These are phyloP conservation scores for Fusarium falciforme DNA, from an alignment of 2,329 filamentous ascomycete species.

Conservation along the genomic window DNA sequence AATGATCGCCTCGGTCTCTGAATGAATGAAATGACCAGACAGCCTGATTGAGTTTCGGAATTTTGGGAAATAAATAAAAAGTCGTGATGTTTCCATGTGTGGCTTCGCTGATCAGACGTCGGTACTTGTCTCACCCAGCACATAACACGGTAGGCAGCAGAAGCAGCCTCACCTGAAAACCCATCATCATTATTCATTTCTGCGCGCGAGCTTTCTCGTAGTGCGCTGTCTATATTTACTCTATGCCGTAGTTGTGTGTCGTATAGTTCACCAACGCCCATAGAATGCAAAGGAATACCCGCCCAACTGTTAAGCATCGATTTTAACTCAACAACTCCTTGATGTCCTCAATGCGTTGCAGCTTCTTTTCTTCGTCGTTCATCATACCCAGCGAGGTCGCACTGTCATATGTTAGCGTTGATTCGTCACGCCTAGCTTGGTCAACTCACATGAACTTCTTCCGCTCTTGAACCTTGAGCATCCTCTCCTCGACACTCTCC, in stretches of 20 bases:
- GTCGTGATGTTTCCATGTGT: slow-evolving; percentile 36
- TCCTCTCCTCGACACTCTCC: slow-evolving; percentile 93
- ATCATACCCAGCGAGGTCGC: slow-evolving; percentile 96
- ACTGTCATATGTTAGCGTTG: slow-evolving; percentile 58
- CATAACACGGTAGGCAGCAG: slow-evolving; percentile 9
- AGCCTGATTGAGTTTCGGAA: slow-evolving; percentile 18
- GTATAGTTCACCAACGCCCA: slow-evolving; percentile 27
- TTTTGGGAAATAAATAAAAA: slow-evolving; percentile 6
- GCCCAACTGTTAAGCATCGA: not conserved
- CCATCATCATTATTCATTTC: slow-evolving; percentile 20
- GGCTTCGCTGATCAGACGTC: slow-evolving; percentile 33
- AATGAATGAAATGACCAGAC: slow-evolving; percentile 22
- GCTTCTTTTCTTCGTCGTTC: slow-evolving; percentile 90
- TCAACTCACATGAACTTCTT: slow-evolving; percentile 92
- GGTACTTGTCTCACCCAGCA: slow-evolving; percentile 13
- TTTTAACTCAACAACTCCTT: slow-evolving; percentile 81
- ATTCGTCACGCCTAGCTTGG: not conserved
- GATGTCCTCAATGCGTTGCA: slow-evolving; percentile 92
- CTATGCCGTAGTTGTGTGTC: slow-evolving; percentile 21
- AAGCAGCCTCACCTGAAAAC: slow-evolving; percentile 15
- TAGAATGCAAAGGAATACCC: slow-evolving; percentile 15
- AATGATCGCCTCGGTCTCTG: slow-evolving; percentile 22
- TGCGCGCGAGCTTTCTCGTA: slow-evolving; percentile 10
- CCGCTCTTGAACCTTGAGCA: slow-evolving; percentile 91
- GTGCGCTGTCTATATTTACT: slow-evolving; percentile 8